These are phyloP conservation scores for Abrus precatorius DNA, from an alignment of 306 rosid species.

Conservation along the genomic window DNA sequence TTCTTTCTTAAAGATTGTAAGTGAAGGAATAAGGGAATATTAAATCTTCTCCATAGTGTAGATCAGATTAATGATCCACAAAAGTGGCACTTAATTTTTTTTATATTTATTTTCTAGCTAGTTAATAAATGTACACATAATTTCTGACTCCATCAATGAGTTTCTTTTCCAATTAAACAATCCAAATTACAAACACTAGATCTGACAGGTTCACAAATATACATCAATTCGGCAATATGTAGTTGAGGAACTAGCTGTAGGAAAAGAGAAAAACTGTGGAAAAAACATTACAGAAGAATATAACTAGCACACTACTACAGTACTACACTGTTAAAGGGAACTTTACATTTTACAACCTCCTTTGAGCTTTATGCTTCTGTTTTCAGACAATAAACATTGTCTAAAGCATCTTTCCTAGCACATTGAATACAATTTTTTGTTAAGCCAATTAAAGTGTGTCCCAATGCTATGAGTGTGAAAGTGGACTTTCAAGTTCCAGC, in stretches of 20 bases:
- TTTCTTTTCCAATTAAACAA: slow-evolving; percentile 40
- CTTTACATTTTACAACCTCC: slow-evolving; percentile 16
- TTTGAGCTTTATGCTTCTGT: slow-evolving; percentile 42
- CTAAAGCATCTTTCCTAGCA: slow-evolving; percentile 38
- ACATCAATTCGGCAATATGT: slow-evolving; percentile 14
- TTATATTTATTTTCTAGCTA: slow-evolving; percentile 25
- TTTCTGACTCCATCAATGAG: slow-evolving; percentile 9
- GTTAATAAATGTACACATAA: slow-evolving; percentile 30
- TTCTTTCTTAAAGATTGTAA: slow-evolving; percentile 45
- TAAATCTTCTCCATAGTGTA: slow-evolving; percentile 35
- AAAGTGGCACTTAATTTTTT: background rate
- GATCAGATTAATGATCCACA: slow-evolving; percentile 29
- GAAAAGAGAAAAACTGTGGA: slow-evolving; percentile 7
- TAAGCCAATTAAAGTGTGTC: slow-evolving; percentile 46
- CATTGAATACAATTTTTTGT: slow-evolving; percentile 17
- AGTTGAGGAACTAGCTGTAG: slow-evolving; percentile 25
- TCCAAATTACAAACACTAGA: background rate
- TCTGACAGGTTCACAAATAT: slow-evolving; percentile 25
- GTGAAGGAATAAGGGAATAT: slow-evolving; percentile 35
- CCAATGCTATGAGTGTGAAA: slow-evolving; percentile 53
- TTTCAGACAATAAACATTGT: slow-evolving; percentile 25
- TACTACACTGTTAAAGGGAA: slow-evolving; percentile 26
- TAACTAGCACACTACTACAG: background rate
- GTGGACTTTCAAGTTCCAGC: slow-evolving; percentile 48
- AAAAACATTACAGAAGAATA: background rate